A percentile compares a stretch with the other conserved stretches of the same genome.
These are phyloP conservation scores for Lipomyces yamadae DNA, from an alignment of 805 yeast genomes.

Conservation along the genomic window DNA sequence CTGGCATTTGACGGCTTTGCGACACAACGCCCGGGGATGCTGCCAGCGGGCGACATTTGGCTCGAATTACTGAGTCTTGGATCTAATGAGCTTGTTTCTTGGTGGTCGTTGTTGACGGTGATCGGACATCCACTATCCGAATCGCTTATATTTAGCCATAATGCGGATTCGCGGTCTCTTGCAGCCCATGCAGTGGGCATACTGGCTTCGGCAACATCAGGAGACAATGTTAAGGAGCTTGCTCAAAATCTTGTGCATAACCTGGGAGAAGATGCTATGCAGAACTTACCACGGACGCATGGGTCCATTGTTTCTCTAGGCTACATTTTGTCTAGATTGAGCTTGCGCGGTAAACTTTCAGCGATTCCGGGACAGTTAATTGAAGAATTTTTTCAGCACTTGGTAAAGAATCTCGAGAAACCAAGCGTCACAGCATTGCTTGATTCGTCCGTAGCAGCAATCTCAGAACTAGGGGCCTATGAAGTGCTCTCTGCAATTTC, in stretches of 20 bases:
- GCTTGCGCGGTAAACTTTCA: conserved; percentile 44
- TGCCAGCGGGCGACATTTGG: conserved; percentile 38
- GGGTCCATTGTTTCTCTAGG: conserved; percentile 48
- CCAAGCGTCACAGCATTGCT: conserved; percentile 13
- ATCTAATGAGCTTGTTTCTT: conserved; percentile 34
- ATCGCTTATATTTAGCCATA: conserved; percentile 26
- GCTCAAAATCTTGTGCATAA: conserved; percentile 5
- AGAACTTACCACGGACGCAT: conserved; percentile 20
- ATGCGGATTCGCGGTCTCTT: conserved; percentile 39
- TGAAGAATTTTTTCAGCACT: conserved; percentile 63
- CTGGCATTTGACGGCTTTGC: conserved; percentile 18
- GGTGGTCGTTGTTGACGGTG: conserved; percentile 13
- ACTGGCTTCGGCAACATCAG: conserved; percentile 19
- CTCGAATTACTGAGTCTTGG: conserved; percentile 43
- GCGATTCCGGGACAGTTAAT: conserved; percentile 47
- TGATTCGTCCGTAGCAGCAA: conserved; percentile 33
- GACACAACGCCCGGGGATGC: conserved; percentile 22
- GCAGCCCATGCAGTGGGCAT: conserved; percentile 55
- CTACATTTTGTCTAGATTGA: conserved; percentile 55
- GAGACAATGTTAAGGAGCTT: background rate
- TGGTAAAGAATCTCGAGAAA: conserved; percentile 16
- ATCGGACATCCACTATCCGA: conserved; percentile 24
- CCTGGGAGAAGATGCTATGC: background rate
- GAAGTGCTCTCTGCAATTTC: conserved; percentile 46
- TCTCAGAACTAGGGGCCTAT: conserved; percentile 49